Percentiles rank a stretch among this genome's conserved stretches.
Conservation (phyloP, 257 asterid species). For the Gynochthodes officinalis region DNA sequence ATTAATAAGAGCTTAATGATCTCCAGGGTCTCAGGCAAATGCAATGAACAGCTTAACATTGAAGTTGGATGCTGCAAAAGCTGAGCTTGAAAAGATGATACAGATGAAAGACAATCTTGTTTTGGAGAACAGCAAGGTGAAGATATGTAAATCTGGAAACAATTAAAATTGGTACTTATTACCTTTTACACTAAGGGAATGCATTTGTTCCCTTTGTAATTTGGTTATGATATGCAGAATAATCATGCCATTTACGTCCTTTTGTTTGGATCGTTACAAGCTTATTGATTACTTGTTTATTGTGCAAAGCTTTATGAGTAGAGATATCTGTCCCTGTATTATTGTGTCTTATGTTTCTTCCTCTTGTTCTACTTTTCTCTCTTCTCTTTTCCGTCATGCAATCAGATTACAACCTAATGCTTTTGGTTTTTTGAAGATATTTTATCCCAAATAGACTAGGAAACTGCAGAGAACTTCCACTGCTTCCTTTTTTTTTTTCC, state of each 20-base stretch:
- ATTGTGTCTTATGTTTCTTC: background rate
- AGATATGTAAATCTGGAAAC: constrained; percentile 13
- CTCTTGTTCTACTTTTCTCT: background rate
- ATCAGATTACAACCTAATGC: too few relatives aligned
- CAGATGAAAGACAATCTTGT: constrained; percentile 44
- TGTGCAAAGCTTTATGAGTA: constrained; percentile 2
- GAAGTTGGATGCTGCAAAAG: constrained; percentile 49
- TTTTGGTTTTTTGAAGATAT: too few relatives aligned
- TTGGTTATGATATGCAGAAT: background rate
- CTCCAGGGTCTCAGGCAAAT: constrained; percentile 41
- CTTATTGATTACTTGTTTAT: background rate
- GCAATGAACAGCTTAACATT: constrained; percentile 28
- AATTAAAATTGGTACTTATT: background rate
- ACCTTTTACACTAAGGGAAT: background rate
- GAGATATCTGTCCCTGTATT: constrained; percentile 5
- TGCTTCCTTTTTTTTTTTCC: too few relatives aligned
- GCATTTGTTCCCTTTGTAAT: background rate
- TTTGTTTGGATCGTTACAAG: background rate
- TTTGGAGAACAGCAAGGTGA: constrained; percentile 55
- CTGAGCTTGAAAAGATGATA: constrained; percentile 48
- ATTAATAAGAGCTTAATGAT: constrained; percentile 20
- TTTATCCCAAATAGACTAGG: too few relatives aligned
- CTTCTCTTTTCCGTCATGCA: background rate
- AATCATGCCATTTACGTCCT: background rate
- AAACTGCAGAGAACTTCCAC: too few relatives aligned